These are phyloP conservation scores for Amphirosellinia nigrospora DNA, from an alignment of 495 filamentous ascomycete species.

Conservation along the genomic window DNA sequence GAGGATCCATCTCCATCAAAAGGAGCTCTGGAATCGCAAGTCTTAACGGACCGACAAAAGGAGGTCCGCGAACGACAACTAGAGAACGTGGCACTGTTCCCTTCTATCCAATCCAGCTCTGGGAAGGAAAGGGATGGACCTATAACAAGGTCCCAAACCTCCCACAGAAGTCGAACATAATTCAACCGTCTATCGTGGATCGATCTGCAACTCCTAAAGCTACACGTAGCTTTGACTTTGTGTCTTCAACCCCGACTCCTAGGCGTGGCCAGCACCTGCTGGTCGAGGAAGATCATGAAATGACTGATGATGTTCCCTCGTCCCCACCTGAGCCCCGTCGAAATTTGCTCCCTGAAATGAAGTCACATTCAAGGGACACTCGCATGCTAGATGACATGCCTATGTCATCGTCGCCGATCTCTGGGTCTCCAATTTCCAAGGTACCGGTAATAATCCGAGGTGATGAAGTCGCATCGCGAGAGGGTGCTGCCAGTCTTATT, in stretches of 20 bases:
- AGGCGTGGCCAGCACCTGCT: conserved; percentile 51
- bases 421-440: conserved; percentile 46
- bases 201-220: conserved; percentile 49
- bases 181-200: conserved; percentile 8
- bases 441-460: conserved; percentile 21
- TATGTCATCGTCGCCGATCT: conserved; percentile 53
- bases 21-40: conserved; percentile 60
- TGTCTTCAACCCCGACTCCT: conserved; percentile 86
- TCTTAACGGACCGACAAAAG: conserved; percentile 75
- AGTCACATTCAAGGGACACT: conserved; percentile 46
- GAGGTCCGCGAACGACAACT: conserved; percentile 71
- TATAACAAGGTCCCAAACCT: conserved; percentile 9
- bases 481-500: conserved; percentile 22
- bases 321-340: conserved; percentile 59
- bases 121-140: conserved; percentile 30
- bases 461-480: conserved; percentile 26
- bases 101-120: conserved; percentile 69
- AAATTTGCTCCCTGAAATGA: conserved; percentile 53
- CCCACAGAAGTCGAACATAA: conserved; percentile 13
- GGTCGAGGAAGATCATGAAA: conserved; percentile 48
- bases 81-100: conserved; percentile 72
- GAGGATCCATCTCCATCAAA: conserved; percentile 57
- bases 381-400: conserved; percentile 52
- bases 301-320: conserved; percentile 54
- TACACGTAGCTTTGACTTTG: conserved; percentile 56